A percentile compares a stretch with the other conserved stretches of the same genome.
Evolutionary conservation across 495 filamentous ascomycete species (phyloP).

Genomic region (Neurospora sp.): DNA sequence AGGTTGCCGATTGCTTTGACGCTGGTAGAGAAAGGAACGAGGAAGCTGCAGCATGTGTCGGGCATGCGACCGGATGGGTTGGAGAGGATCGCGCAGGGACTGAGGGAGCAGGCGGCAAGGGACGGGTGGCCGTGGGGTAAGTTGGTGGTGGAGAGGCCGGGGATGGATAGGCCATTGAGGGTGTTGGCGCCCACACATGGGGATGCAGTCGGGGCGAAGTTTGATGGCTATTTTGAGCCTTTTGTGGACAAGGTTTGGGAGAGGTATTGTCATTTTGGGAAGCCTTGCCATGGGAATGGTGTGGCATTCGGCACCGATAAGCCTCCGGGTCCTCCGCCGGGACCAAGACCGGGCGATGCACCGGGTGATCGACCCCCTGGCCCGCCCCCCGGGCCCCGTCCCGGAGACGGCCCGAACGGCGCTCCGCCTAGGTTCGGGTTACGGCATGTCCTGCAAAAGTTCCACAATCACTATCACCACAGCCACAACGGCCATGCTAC

Average conservation of each 20-base stretch:
- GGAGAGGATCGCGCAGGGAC: slow-evolving; percentile 41
- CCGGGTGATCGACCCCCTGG: not conserved
- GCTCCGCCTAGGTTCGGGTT: not conserved
- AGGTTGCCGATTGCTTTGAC: slow-evolving; percentile 56
- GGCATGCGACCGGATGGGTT: slow-evolving; percentile 53
- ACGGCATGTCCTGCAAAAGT: not conserved
- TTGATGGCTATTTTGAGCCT: slow-evolving; percentile 53
- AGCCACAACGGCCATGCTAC: slow-evolving; percentile 1
- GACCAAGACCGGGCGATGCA: not conserved
- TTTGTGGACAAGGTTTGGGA: slow-evolving; percentile 57
- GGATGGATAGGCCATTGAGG: slow-evolving; percentile 37
- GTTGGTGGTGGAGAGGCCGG: slow-evolving; percentile 46
- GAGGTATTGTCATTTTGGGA: slow-evolving; percentile 6
- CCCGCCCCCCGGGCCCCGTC: not conserved
- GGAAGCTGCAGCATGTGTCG: slow-evolving; percentile 42
- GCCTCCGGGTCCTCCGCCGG: not conserved
- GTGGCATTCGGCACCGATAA: not conserved
- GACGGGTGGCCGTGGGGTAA: slow-evolving; percentile 58
- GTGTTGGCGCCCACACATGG: slow-evolving; percentile 58
- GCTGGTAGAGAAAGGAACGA: slow-evolving; percentile 40
- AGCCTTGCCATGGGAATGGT: not conserved
- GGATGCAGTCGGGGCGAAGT: slow-evolving; percentile 44
- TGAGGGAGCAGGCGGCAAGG: slow-evolving; percentile 41
- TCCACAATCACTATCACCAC: not conserved
- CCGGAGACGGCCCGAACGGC: not conserved